Evolutionary conservation across 2,329 filamentous ascomycete genomes (phyloP).

Genomic region (Aspergillus melleus): DNA sequence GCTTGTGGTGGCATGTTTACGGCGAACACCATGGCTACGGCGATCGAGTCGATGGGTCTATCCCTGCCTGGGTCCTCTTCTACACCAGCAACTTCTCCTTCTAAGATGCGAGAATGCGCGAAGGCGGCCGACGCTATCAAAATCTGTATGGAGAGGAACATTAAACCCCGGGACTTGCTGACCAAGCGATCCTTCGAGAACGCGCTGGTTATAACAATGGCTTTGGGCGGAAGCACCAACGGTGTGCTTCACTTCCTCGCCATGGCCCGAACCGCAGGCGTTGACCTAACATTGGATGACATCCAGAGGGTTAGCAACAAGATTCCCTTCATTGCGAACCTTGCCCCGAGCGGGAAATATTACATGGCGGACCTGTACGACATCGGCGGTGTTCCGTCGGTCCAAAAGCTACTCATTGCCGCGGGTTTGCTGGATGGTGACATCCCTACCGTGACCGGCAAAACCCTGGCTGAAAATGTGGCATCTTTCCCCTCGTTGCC

Average conservation of each 20-base stretch:
- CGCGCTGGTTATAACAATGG: conserved; percentile 86
- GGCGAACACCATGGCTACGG: conserved; percentile 89
- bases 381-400: conserved; percentile 79
- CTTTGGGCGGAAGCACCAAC: conserved; percentile 86
- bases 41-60: conserved; percentile 85
- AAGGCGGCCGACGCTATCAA: conserved; percentile 77
- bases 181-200: conserved; percentile 83
- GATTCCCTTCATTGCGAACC: conserved; percentile 81
- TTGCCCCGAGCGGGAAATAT: conserved; percentile 80
- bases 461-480: conserved; percentile 80
- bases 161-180: conserved; percentile 76
- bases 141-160: conserved; percentile 77
- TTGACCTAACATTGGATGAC: conserved; percentile 76
- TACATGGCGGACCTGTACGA: conserved; percentile 87
- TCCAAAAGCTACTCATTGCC: conserved; percentile 82
- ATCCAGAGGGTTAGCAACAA: conserved; percentile 78
- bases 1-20: conserved; percentile 94
- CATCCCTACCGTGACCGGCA: conserved; percentile 80
- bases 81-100: conserved; percentile 75
- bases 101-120: conserved; percentile 84
- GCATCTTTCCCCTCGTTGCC: conserved; percentile 73
- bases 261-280: conserved; percentile 82
- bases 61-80: conserved; percentile 80
- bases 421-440: conserved; percentile 72
- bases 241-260: conserved; percentile 85